Conservation (phyloP, 1,284 basidiomycete species). For the Cutaneotrichosporon cyanovorans region DNA sequence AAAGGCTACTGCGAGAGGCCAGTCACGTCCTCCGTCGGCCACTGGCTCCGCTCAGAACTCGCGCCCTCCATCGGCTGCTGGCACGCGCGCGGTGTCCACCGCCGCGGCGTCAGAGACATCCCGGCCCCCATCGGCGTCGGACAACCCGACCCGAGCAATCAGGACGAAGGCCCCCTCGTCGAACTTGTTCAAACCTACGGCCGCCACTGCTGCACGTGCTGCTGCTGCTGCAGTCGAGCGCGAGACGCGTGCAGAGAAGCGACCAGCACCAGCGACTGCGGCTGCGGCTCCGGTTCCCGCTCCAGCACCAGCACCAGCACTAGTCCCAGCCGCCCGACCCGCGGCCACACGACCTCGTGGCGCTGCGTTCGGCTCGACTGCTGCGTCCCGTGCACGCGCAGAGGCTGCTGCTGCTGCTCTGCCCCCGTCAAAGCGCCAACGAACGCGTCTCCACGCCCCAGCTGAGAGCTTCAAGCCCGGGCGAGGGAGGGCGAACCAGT, state of each 20-base stretch:
- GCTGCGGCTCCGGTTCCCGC: not conserved
- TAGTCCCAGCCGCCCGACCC: not conserved
- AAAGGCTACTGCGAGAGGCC: no score
- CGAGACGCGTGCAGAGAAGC: constrained; percentile 3
- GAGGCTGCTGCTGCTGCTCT: constrained; percentile 15
- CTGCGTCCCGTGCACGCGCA: constrained; percentile 14
- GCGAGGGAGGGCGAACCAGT: constrained; percentile 5
- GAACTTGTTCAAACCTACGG: constrained; percentile 15
- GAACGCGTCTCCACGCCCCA: constrained; percentile 33
- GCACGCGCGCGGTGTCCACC: not conserved
- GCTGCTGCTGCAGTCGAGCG: constrained; percentile 2
- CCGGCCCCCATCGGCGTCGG: not conserved
- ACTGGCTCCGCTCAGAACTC: not conserved
- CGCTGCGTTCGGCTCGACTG: constrained; percentile 7
- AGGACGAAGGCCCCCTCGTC: not conserved
- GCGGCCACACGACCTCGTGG: not conserved
- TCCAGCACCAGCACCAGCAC: no score
- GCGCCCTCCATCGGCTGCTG: not conserved
- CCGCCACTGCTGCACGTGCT: constrained; percentile 14
- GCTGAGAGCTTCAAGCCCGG: constrained; percentile 35
- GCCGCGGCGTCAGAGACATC: not conserved
- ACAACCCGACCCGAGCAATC: no score
- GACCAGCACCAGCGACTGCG: not conserved
- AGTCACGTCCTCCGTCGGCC: not conserved
- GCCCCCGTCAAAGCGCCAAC: constrained; percentile 30